These are phyloP conservation scores for Penicillium griseofulvum DNA, from an alignment of 2,329 filamentous ascomycete species.

Conservation along the genomic window DNA sequence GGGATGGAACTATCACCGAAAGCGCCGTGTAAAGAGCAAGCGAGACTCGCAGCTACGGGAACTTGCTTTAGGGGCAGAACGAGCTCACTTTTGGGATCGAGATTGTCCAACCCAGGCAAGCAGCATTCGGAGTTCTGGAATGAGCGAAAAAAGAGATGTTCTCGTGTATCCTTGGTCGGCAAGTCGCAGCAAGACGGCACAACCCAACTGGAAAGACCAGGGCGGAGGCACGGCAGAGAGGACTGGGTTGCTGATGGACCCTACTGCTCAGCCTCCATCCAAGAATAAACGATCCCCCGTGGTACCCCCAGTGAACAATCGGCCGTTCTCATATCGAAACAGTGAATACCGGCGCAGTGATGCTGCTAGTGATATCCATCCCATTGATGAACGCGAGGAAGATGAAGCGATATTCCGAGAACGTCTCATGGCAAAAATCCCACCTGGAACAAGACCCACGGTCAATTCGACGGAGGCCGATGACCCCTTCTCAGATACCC, in stretches of 20 bases:
- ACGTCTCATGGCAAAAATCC: constrained; percentile 21
- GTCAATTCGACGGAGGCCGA: constrained; percentile 13
- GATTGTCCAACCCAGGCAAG: constrained; percentile 42
- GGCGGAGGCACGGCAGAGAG: constrained; percentile 38
- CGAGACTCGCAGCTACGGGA: constrained; percentile 57
- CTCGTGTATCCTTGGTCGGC: constrained; percentile 31
- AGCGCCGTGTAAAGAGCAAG: constrained; percentile 41
- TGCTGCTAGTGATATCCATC: constrained; percentile 57
- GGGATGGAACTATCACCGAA: constrained; percentile 52
- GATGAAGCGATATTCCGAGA: constrained; percentile 46
- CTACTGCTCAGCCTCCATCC: constrained; percentile 40
- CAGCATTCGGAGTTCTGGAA: constrained; percentile 34
- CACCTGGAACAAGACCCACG: background rate
- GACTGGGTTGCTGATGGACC: constrained; percentile 43
- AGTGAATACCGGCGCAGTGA: constrained; percentile 51
- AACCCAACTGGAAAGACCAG: constrained; percentile 27
- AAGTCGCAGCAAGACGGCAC: constrained; percentile 20
- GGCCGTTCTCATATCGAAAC: constrained; percentile 39
- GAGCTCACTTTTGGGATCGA: constrained; percentile 42
- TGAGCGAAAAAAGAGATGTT: constrained; percentile 19
- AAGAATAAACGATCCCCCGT: constrained; percentile 36
- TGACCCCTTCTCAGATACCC: constrained; percentile 30
- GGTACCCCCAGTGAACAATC: constrained; percentile 32
- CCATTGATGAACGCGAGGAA: constrained; percentile 63
- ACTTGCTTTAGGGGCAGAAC: constrained; percentile 51